phyloP scores from a whole-genome alignment of 768 basidiomycete genomes.

The Psilocybe tampanensis region DNA sequence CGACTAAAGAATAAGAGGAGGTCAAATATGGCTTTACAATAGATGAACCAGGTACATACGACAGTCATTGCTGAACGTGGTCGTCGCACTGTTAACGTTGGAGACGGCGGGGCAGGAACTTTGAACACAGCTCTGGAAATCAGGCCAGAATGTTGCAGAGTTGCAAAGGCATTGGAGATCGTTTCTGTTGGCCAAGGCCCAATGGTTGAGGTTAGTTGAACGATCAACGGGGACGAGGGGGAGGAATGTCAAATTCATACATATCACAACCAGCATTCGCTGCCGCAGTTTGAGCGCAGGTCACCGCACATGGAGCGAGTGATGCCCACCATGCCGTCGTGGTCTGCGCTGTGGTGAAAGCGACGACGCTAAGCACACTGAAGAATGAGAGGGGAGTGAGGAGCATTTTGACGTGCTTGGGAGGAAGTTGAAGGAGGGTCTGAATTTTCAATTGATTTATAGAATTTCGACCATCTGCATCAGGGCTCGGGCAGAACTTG shows the following conservation, averaged over 20 bases:
- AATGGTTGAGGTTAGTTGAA: neutral
- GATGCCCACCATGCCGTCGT: neutral
- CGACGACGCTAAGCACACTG: neutral
- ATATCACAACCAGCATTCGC: constrained; percentile 3
- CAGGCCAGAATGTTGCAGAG: neutral
- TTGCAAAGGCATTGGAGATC: constrained; percentile 6
- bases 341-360: neutral
- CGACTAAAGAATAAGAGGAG: neutral
- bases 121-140: constrained; percentile 2
- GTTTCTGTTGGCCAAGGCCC: neutral
- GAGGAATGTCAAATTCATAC: too few species aligned
- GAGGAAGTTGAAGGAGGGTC: neutral
- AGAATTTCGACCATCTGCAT: too few species aligned
- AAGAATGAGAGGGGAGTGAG: neutral
- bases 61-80: constrained; percentile 2
- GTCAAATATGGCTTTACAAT: neutral
- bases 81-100: neutral
- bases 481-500: too few species aligned
- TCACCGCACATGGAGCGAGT: neutral
- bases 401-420: neutral
- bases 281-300: constrained; percentile 7
- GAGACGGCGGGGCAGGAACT: neutral
- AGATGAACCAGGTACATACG: neutral
- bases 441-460: too few species aligned
- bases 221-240: neutral